These are phyloP conservation scores for Trichosanthes truncata DNA, from an alignment of 306 rosid genomes.

Conservation along the genomic window DNA sequence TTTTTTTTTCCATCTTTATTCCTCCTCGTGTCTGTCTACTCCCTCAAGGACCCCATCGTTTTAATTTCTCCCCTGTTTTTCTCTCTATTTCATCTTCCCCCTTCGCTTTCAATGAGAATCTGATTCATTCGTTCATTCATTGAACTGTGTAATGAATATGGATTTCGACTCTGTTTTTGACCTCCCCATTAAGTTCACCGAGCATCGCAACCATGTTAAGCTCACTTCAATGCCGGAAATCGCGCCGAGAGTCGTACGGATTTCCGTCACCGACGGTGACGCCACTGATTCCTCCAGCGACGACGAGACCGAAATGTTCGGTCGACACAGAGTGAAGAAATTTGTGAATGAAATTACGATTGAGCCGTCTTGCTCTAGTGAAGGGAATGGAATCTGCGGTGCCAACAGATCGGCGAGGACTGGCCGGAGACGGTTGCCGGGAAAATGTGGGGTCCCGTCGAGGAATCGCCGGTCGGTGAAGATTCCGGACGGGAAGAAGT, in stretches of 20 bases:
- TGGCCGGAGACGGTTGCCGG: neutral
- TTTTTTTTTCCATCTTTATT: slow-evolving; percentile 10
- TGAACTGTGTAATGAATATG: neutral
- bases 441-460: neutral
- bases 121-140: neutral
- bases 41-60: slow-evolving; percentile 23
- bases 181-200: slow-evolving; percentile 30
- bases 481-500: slow-evolving; percentile 38
- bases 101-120: slow-evolving; percentile 36
- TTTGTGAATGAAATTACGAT: slow-evolving; percentile 63
- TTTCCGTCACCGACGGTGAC: slow-evolving; percentile 52
- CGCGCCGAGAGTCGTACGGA: slow-evolving; percentile 39
- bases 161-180: slow-evolving; percentile 16
- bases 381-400: slow-evolving; percentile 20
- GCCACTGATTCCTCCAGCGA: slow-evolving; percentile 92
- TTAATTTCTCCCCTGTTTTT: neutral
- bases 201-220: slow-evolving; percentile 38
- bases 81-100: slow-evolving; percentile 14
- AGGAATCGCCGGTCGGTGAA: slow-evolving; percentile 12
- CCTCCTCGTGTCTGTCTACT: slow-evolving; percentile 23
- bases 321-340: slow-evolving; percentile 38
- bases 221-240: slow-evolving; percentile 17
- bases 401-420: slow-evolving; percentile 22
- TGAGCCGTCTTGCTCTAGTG: slow-evolving; percentile 23
- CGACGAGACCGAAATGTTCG: slow-evolving; percentile 26